Evolutionary conservation across 768 basidiomycete species (phyloP).

Genomic region (Collybia nuda): DNA sequence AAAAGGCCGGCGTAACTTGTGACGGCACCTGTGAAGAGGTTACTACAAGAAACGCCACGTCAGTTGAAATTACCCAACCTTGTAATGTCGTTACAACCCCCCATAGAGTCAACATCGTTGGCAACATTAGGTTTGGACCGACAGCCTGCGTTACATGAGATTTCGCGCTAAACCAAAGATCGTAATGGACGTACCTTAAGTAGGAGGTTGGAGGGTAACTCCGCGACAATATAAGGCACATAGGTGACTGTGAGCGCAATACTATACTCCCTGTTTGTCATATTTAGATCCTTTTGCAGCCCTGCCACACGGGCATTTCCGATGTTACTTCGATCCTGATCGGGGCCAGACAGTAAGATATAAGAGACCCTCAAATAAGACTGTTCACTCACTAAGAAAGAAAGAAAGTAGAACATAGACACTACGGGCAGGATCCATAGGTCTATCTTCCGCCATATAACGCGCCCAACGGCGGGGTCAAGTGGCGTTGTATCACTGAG

Average conservation of each 20-base stretch:
- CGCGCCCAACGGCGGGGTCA: constrained; percentile 33
- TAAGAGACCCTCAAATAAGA: constrained; percentile 36
- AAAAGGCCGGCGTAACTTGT: constrained; percentile 41
- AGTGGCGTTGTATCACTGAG: constrained; percentile 13
- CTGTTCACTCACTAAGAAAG: constrained; percentile 40
- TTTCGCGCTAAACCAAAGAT: background rate
- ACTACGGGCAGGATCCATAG: constrained; percentile 32
- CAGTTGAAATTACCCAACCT: constrained; percentile 30
- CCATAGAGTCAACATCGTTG: constrained; percentile 63
- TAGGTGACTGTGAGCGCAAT: constrained; percentile 48
- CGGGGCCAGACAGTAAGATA: background rate
- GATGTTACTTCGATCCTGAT: constrained; percentile 52
- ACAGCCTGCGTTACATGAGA: constrained; percentile 2
- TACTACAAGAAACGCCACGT: background rate
- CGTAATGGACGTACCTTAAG: constrained; percentile 41
- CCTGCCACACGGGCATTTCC: constrained; percentile 62
- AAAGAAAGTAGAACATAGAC: constrained; percentile 34
- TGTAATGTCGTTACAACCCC: constrained; percentile 61
- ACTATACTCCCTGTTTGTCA: constrained; percentile 50
- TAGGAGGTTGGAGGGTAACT: constrained; percentile 60
- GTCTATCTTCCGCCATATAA: constrained; percentile 34
- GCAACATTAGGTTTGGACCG: constrained; percentile 23
- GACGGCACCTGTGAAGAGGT: constrained; percentile 40
- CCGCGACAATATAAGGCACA: constrained; percentile 55
- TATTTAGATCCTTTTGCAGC: constrained; percentile 49